These are phyloP conservation scores for Aspergillus udagawae DNA, from an alignment of 2,329 filamentous ascomycete genomes.

Conservation along the genomic window DNA sequence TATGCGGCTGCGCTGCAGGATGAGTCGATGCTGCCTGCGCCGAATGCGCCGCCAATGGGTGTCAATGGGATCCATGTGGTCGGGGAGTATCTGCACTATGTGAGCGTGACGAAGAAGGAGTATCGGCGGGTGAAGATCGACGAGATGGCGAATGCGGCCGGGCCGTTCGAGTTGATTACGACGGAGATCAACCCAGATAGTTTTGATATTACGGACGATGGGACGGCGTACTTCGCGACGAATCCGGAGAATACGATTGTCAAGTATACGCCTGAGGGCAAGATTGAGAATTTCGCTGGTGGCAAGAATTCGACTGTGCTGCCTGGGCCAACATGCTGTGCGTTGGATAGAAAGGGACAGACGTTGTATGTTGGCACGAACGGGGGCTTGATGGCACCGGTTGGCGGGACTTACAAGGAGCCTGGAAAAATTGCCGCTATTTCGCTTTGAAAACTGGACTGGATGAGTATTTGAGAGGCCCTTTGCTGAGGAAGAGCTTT, in stretches of 20 bases:
- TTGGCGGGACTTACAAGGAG: slow-evolving; percentile 19
- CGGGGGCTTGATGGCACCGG: slow-evolving; percentile 21
- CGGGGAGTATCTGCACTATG: slow-evolving; percentile 20
- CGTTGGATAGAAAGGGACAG: slow-evolving; percentile 11
- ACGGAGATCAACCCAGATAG: slow-evolving; percentile 20
- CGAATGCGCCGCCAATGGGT: slow-evolving; percentile 17
- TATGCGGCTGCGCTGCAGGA: slow-evolving; percentile 17
- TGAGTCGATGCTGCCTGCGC: slow-evolving; percentile 18
- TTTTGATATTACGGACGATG: slow-evolving; percentile 17
- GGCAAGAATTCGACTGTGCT: slow-evolving; percentile 19
- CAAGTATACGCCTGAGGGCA: slow-evolving; percentile 16
- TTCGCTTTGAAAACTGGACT: neutral
- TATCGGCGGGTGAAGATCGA: slow-evolving; percentile 20
- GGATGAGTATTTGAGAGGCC: too few species aligned
- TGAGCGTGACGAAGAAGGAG: slow-evolving; percentile 19
- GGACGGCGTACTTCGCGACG: slow-evolving; percentile 18
- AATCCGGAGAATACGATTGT: slow-evolving; percentile 22
- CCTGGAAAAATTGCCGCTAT: slow-evolving; percentile 14
- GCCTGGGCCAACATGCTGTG: slow-evolving; percentile 17
- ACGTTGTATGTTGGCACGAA: slow-evolving; percentile 22
- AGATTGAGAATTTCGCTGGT: slow-evolving; percentile 20
- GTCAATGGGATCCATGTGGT: slow-evolving; percentile 16
- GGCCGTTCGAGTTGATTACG: slow-evolving; percentile 20
- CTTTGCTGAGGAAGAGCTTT: too few species aligned
- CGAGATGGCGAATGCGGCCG: slow-evolving; percentile 10